Evolutionary conservation across 2,329 filamentous ascomycete genomes (phyloP), one percentile per base, ranked within the genome.

Genomic region (Cercospora sojina): DNA sequence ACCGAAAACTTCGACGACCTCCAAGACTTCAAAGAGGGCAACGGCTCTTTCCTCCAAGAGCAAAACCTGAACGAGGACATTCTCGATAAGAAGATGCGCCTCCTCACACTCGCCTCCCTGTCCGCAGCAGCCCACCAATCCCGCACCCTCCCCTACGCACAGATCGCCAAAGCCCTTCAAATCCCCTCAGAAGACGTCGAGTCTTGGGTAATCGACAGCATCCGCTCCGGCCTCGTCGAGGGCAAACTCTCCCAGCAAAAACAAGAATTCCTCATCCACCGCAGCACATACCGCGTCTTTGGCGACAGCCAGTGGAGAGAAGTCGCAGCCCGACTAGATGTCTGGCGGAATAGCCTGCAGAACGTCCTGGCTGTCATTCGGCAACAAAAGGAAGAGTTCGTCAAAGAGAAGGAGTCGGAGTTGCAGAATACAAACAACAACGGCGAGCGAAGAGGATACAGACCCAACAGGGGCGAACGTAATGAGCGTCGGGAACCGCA

Each of bases 141-240:
- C 75, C 91, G 94, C 76, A 92, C 95, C 76, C 90, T 99, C 62
- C 90, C 94, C 68, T 99, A 99, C 82, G 85, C 86, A 72, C 87
- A 87, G 76, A 97, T 99, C 77, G 87, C 91, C 71, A 90, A 90
- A 77, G 90, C 92, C 5, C 88, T 99, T 56, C 90, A 95, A 80
- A 89, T 99, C 64, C 88, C 92, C 55, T 77, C 83, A 56, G 89
- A 91, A 70, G 92, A 98, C 70, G 92, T 98, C 49, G 95, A 99
- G 85, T 91, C 94, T 86, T 99, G 95, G 95, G 92, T 96, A 72
- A 99, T 99, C 76, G 95, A 99, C 79, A 93, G 96, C 73, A 97
- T 99, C 81, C 92, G 95, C 73, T 92, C 93, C 57, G 93, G 93
- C 35, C 88, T 99, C 41, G 92, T 99, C 61, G 95, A 99, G 84